A percentile compares a stretch with the other conserved stretches of the same genome.
phyloP scores from a whole-genome alignment of 352 stramenopile genomes.

The Pythium myriotylum region DNA sequence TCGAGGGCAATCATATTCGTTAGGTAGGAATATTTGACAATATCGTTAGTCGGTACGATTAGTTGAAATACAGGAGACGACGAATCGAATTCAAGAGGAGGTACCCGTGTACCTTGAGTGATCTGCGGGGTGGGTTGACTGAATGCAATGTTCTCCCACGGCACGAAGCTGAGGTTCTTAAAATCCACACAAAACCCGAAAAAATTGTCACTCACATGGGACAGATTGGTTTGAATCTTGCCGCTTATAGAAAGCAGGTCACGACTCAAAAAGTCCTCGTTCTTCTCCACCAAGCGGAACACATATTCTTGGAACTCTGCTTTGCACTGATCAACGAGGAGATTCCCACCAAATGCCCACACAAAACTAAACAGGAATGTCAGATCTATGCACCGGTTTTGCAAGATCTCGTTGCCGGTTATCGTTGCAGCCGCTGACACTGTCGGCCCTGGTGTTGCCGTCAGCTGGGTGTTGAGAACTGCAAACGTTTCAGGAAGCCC shows the following conservation, averaged over 20 bases:
- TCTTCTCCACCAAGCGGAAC: constrained; percentile 36
- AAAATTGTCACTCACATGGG: constrained; percentile 52
- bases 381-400: constrained; percentile 59
- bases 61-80: constrained; percentile 49
- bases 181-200: constrained; percentile 78
- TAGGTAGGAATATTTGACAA: constrained; percentile 69
- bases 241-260: constrained; percentile 58
- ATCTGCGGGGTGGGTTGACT: too few species aligned
- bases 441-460: constrained; percentile 18
- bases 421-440: constrained; percentile 27
- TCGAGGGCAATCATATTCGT: constrained; percentile 56
- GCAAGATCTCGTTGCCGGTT: constrained; percentile 44
- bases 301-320: constrained; percentile 61
- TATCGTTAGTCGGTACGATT: constrained; percentile 65
- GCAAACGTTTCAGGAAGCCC: constrained; percentile 44
- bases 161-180: constrained; percentile 58
- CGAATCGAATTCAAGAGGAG: constrained; percentile 24
- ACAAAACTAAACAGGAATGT: constrained; percentile 73
- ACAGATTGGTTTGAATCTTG: constrained; percentile 53
- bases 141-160: constrained; percentile 49
- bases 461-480: background rate
- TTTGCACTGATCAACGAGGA: constrained; percentile 36
- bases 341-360: constrained; percentile 73
- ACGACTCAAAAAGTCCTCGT: constrained; percentile 51
- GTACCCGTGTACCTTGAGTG: too few species aligned